These are phyloP conservation scores for Gaertneriomyces sp. DNA, from an alignment of 192 early-diverging fungal species.

Conservation along the genomic window DNA sequence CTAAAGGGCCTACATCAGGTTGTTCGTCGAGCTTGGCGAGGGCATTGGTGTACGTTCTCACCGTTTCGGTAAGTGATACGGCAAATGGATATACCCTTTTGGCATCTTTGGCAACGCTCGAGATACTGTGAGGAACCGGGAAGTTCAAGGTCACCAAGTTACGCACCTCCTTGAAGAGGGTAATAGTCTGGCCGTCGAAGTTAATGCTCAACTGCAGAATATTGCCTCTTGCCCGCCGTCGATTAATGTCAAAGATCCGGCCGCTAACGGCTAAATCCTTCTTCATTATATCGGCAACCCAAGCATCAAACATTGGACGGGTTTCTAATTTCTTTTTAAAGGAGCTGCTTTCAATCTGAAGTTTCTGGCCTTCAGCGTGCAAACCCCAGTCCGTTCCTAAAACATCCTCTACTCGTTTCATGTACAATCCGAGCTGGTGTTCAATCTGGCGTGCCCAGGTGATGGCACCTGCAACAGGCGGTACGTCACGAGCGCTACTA, in stretches of 20 bases:
- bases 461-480: conserved; percentile 88
- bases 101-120: conserved; percentile 89
- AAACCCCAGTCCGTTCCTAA: conserved; percentile 95
- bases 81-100: conserved; percentile 98
- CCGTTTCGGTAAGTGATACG: conserved; percentile 92
- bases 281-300: conserved; percentile 80
- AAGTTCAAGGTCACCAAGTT: conserved; percentile 95
- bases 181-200: conserved; percentile 92
- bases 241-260: conserved; percentile 83
- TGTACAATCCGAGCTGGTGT: conserved; percentile 89
- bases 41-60: conserved; percentile 87
- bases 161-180: conserved; percentile 98
- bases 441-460: conserved; percentile 98
- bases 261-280: conserved; percentile 81
- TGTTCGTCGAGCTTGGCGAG: conserved; percentile 73
- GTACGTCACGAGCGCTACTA: conserved; percentile 88
- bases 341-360: conserved; percentile 79
- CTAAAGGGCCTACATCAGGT: conserved; percentile 70
- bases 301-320: conserved; percentile 82
- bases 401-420: conserved; percentile 97
- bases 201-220: conserved; percentile 76
- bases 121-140: conserved; percentile 85
- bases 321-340: conserved; percentile 96
- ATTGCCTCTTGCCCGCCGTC: conserved; percentile 62
- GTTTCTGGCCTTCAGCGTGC: conserved; percentile 94